Evolutionary conservation across 2,329 filamentous ascomycete species (phyloP), one percentile per base, ranked within the genome.

Genomic region (Blastomyces percursus): DNA sequence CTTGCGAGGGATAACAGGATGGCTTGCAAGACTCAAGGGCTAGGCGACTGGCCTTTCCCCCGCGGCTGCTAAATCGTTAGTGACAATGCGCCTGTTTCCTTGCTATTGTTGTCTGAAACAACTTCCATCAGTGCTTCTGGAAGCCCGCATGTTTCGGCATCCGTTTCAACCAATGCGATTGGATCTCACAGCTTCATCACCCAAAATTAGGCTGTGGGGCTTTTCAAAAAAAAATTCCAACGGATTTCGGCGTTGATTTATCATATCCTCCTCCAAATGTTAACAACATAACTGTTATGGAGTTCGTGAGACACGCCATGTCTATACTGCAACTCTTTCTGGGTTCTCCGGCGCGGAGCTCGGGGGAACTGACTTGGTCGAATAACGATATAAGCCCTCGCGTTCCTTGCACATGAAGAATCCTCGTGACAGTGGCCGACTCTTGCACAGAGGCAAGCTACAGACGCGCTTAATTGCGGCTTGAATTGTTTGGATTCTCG

Each of bases 81-180:
- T 12, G 54, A 16, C 16, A n/a, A n/a, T 38, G n/a, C 16, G 19
- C 27, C 54, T 8, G 30, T 21, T 38, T 35, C 54, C 7, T 57
- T 40, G 32, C 54, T 57, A 57, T 57, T 57, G 35, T 57, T 57
- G 35, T 57, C n/a, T 57, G 32, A 42, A 57, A 42, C 35, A 57
- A 8, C 35, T 57, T 57, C 54, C 54, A 42, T 57, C n/a, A 16
- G 35, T 21, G 30, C 54, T 57, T 57, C 54, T 57, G 35, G 54
- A 57, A 57, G 35, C 54, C 21, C 42, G 54, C 54, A 40, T 40
- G n/a, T 42, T 40, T 24, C 54, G n/a, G 21, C 2, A 3, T 55
- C 16, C 0, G 7, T n/a, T 55, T n/a, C 19, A 38, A 12, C 52
- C 52, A 55, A 55, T 55, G 52, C 52, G 0, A 38, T 55, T 38